phyloP scores from a whole-genome alignment of 2,329 filamentous ascomycete species.

The Hansfordia pulvinata region DNA sequence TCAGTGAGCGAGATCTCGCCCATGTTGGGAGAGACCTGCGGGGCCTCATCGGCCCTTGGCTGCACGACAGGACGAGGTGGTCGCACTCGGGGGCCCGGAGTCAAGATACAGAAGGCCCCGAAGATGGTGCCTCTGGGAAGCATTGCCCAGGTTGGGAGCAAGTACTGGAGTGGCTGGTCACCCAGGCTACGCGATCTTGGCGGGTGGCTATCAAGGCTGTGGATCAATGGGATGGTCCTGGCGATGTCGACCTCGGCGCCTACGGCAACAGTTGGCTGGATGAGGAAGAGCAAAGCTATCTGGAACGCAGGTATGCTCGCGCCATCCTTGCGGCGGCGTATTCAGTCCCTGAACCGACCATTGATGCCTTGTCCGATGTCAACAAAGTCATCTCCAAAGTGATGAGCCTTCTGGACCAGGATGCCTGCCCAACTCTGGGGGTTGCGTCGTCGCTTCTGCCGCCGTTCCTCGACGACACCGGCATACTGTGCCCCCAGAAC shows the following conservation, averaged over 20 bases:
- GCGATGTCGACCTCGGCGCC: conserved; percentile 54
- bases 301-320: conserved; percentile 53
- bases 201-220: conserved; percentile 47
- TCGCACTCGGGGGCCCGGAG: conserved; percentile 17
- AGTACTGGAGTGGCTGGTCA: conserved; percentile 52
- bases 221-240: conserved; percentile 60
- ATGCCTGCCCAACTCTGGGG: conserved; percentile 37
- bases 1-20: conserved; percentile 20
- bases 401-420: conserved; percentile 44
- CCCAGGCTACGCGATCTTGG: conserved; percentile 47
- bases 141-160: conserved; percentile 53
- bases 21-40: conserved; percentile 50
- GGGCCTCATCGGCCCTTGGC: conserved; percentile 59
- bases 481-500: conserved; percentile 24
- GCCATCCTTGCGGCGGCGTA: conserved; percentile 57
- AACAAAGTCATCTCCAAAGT: conserved; percentile 48
- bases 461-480: conserved; percentile 20
- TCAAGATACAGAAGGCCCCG: conserved; percentile 9
- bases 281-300: conserved; percentile 42
- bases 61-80: conserved; percentile 51
- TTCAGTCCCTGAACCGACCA: conserved; percentile 43
- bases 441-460: conserved; percentile 31
- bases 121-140: conserved; percentile 10
- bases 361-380: conserved; percentile 43
- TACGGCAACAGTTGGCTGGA: conserved; percentile 42